phyloP scores from a whole-genome alignment of 805 yeast species.

The Priceomyces melissophilus region DNA sequence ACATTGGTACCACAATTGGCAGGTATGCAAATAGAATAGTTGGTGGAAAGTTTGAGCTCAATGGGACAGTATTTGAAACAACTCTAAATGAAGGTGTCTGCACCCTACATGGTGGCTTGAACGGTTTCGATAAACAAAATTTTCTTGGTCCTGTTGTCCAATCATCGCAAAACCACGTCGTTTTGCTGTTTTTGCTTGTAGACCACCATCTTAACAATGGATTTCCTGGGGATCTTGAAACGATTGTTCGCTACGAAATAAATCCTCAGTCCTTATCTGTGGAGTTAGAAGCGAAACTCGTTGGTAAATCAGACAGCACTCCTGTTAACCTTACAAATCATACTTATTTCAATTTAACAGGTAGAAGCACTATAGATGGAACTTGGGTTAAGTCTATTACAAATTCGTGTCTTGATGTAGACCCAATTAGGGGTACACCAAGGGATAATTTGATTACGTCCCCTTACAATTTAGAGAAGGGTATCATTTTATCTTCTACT shows the following conservation, averaged over 20 bases:
- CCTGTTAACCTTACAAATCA: slow-evolving; percentile 60
- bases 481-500: slow-evolving; percentile 16
- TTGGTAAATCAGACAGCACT: slow-evolving; percentile 37
- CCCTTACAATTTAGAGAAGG: slow-evolving; percentile 17
- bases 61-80: slow-evolving; percentile 39
- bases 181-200: slow-evolving; percentile 35
- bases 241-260: slow-evolving; percentile 45
- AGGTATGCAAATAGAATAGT: slow-evolving; percentile 60
- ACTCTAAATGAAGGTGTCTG: slow-evolving; percentile 39
- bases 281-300: slow-evolving; percentile 45
- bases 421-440: slow-evolving; percentile 31
- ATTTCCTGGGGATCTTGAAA: slow-evolving; percentile 56
- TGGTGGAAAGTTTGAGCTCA: slow-evolving; percentile 40
- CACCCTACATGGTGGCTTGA: slow-evolving; percentile 53
- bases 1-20: slow-evolving; percentile 64
- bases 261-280: slow-evolving; percentile 37
- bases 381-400: slow-evolving; percentile 32
- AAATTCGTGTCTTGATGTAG: slow-evolving; percentile 41
- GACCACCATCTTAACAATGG: slow-evolving; percentile 52
- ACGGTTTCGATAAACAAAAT: slow-evolving; percentile 48
- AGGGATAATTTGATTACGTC: slow-evolving; percentile 37
- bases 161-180: slow-evolving; percentile 25
- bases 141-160: slow-evolving; percentile 54
- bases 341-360: slow-evolving; percentile 52
- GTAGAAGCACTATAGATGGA: slow-evolving; percentile 27